phyloP scores from a whole-genome alignment of 2,329 filamentous ascomycete species.

The Colletotrichum acutatum region DNA sequence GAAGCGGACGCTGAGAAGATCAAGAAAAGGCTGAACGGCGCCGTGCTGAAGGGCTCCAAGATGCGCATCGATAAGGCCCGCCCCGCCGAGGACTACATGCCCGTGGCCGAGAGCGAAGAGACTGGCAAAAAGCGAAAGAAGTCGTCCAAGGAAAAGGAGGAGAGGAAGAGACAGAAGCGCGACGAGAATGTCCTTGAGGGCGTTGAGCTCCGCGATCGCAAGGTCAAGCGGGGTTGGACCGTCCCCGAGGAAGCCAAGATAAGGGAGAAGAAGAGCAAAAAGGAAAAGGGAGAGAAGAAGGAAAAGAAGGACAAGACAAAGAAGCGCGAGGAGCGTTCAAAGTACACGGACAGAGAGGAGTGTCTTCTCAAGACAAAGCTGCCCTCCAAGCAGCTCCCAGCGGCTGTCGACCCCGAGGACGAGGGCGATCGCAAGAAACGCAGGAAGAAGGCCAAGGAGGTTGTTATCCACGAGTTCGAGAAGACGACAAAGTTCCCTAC shows the following conservation, averaged over 20 bases:
- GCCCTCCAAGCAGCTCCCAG: slow-evolving; percentile 50
- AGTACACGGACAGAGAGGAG: slow-evolving; percentile 84
- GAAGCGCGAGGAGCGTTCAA: slow-evolving; percentile 72
- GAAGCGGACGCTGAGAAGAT: slow-evolving; percentile 86
- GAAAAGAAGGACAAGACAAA: slow-evolving; percentile 63
- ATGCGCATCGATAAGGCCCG: slow-evolving; percentile 86
- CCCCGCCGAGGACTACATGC: slow-evolving; percentile 64
- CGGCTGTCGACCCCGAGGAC: slow-evolving; percentile 51
- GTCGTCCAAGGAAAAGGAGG: slow-evolving; percentile 46
- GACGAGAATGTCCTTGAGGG: slow-evolving; percentile 68
- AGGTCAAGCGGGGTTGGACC: slow-evolving; percentile 91
- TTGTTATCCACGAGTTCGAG: slow-evolving; percentile 88
- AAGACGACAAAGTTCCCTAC: slow-evolving; percentile 85
- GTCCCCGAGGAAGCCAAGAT: slow-evolving; percentile 66
- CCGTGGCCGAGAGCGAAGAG: slow-evolving; percentile 47
- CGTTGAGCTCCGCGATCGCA: slow-evolving; percentile 77
- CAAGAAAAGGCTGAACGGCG: slow-evolving; percentile 89
- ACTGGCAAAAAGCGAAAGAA: slow-evolving; percentile 55
- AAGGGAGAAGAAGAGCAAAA: slow-evolving; percentile 58
- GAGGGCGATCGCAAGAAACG: slow-evolving; percentile 65
- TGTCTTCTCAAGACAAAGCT: slow-evolving; percentile 86
- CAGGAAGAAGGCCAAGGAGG: slow-evolving; percentile 69
- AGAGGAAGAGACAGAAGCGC: slow-evolving; percentile 62
- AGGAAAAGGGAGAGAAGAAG: slow-evolving; percentile 56
- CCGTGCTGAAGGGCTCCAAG: slow-evolving; percentile 85